phyloP scores from a whole-genome alignment of 2,329 filamentous ascomycete genomes.

The Fusarium nanum region DNA sequence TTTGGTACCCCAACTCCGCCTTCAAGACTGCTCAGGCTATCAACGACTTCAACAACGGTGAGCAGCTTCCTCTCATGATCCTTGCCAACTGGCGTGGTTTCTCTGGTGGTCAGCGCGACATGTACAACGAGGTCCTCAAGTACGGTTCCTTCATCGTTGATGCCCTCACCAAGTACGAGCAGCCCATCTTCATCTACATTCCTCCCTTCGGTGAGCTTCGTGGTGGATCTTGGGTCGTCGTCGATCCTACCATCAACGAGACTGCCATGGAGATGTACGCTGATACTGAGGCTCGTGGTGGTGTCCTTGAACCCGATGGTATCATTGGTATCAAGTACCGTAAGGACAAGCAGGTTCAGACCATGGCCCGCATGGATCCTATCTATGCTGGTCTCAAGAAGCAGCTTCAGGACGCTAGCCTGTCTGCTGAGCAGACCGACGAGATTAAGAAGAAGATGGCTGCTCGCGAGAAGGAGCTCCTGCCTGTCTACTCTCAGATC shows the following conservation, averaged over 20 bases:
- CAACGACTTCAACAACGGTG: constrained; percentile 98
- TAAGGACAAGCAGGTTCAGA: constrained; percentile 95
- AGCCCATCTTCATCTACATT: constrained; percentile 99
- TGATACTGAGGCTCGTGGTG: constrained; percentile 91
- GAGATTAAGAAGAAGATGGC: constrained; percentile 87
- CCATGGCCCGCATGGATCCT: constrained; percentile 93
- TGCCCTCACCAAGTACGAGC: constrained; percentile 96
- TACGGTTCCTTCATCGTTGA: constrained; percentile 99
- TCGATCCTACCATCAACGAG: constrained; percentile 98
- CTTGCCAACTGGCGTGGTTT: constrained; percentile 99
- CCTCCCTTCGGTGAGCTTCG: constrained; percentile 95
- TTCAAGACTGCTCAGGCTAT: constrained; percentile 99
- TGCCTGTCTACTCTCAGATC: constrained; percentile 95
- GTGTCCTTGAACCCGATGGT: constrained; percentile 97
- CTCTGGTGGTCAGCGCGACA: constrained; percentile 98
- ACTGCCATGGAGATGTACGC: constrained; percentile 99
- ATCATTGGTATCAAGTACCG: constrained; percentile 99
- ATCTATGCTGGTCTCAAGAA: constrained; percentile 87
- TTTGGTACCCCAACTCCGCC: constrained; percentile 99
- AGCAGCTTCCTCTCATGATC: constrained; percentile 98
- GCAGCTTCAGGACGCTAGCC: constrained; percentile 70
- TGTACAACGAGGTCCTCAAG: constrained; percentile 99
- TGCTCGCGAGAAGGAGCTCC: constrained; percentile 84
- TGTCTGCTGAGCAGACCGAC: constrained; percentile 79
- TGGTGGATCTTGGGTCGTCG: constrained; percentile 99